Percentiles rank a stretch among this genome's conserved stretches.
Conservation (phyloP, 2,329 filamentous ascomycete genomes). For the Fusarium sp. region DNA sequence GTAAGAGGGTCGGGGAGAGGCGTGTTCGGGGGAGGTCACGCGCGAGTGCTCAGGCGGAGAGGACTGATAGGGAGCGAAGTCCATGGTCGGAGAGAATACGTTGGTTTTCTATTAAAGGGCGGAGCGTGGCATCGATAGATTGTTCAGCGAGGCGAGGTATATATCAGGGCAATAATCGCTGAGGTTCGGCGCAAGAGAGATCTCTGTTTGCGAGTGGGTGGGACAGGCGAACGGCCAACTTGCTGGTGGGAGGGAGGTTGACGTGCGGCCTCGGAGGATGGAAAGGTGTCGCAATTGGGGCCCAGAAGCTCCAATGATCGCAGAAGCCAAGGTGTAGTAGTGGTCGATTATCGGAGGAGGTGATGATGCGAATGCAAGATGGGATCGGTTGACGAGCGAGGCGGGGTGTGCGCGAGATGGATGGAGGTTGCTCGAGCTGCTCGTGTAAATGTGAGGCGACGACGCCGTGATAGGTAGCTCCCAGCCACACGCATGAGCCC, state of each 20-base stretch:
- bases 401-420: conserved; percentile 26
- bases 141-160: not conserved
- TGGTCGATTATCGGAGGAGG: not conserved
- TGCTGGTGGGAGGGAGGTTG: not conserved
- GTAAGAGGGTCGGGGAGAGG: conserved; percentile 64
- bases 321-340: not conserved
- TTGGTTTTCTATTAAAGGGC: conserved; percentile 1
- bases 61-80: conserved; percentile 98
- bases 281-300: not conserved
- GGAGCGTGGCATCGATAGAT: not conserved
- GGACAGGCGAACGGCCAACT: not conserved
- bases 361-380: not conserved
- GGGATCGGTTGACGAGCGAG: conserved; percentile 2
- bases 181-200: not conserved
- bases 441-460: not conserved
- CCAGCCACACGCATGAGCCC: conserved; percentile 18
- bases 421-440: conserved; percentile 25
- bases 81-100: conserved; percentile 63
- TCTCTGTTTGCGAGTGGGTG: not conserved
- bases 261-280: not conserved
- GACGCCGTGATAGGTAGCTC: conserved; percentile 17
- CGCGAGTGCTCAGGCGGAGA: conserved; percentile 84
- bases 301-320: not conserved
- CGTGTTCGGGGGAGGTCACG: conserved; percentile 71
- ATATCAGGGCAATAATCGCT: not conserved